Evolutionary conservation across 139 green algal species (phyloP).

Genomic region (Ulvella scutata): DNA sequence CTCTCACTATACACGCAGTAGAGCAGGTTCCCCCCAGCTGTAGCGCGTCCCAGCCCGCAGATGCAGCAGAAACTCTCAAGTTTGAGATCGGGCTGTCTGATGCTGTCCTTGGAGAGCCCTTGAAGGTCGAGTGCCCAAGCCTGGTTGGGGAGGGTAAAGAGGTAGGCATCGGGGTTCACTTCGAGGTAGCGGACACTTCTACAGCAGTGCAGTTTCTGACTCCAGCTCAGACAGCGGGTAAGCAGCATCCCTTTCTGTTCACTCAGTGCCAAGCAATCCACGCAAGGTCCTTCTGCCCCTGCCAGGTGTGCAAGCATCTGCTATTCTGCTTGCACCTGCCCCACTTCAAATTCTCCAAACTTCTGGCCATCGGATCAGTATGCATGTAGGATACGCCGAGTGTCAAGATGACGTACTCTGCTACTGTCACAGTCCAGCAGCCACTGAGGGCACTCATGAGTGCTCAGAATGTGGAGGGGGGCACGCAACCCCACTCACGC

Average conservation of each 20-base stretch:
- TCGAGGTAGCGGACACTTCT: slow-evolving; percentile 19
- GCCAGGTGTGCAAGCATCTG: slow-evolving; percentile 35
- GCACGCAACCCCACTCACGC: not conserved
- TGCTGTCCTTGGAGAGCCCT: not conserved
- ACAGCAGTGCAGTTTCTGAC: slow-evolving; percentile 67
- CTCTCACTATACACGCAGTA: slow-evolving; percentile 22
- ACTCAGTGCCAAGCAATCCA: slow-evolving; percentile 93
- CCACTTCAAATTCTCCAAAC: not conserved
- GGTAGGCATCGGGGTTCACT: slow-evolving; percentile 23
- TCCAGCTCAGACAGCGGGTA: slow-evolving; percentile 61
- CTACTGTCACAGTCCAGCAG: slow-evolving; percentile 46
- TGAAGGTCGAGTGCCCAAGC: not conserved
- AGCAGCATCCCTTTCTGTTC: slow-evolving; percentile 79
- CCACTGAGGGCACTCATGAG: slow-evolving; percentile 64
- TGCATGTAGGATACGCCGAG: slow-evolving; percentile 54
- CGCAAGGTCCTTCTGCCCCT: slow-evolving; percentile 72
- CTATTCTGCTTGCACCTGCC: not conserved
- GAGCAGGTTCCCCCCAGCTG: slow-evolving; percentile 2
- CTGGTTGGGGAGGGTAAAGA: slow-evolving; percentile 27
- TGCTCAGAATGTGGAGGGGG: slow-evolving; percentile 33
- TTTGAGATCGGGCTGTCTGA: slow-evolving; percentile 14
- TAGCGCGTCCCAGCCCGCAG: not conserved
- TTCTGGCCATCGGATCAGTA: not conserved
- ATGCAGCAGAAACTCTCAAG: not conserved
- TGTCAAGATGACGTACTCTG: slow-evolving; percentile 64